Evolutionary conservation across 2,329 filamentous ascomycete species (phyloP).

Genomic region (Talaromyces islandicus): DNA sequence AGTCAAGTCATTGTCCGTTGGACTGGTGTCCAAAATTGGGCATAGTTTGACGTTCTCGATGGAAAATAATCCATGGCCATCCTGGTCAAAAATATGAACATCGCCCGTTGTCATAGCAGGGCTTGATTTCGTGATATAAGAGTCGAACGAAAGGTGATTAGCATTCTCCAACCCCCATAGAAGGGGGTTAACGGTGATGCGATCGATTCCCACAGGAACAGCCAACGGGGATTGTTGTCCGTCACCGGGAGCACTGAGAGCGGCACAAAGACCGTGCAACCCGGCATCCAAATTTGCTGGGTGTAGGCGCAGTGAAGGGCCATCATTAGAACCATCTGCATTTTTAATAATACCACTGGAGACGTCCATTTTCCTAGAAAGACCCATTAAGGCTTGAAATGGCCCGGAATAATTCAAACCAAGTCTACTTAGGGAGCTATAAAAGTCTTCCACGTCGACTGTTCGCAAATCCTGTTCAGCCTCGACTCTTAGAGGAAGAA

Average conservation of each 20-base stretch:
- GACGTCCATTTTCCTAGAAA: background rate
- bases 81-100: background rate
- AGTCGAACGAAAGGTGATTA: background rate
- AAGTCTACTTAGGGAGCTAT: constrained; percentile 16
- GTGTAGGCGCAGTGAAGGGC: background rate
- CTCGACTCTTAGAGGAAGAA: background rate
- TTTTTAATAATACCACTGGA: background rate
- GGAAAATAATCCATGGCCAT: background rate
- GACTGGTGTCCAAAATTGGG: background rate
- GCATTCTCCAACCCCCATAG: constrained; percentile 23
- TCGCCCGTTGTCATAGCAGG: background rate
- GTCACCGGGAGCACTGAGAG: constrained; percentile 14
- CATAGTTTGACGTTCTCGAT: background rate
- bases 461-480: constrained; percentile 3
- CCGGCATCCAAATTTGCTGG: constrained; percentile 4
- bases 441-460: constrained; percentile 19
- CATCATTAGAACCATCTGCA: background rate
- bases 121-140: background rate
- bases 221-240: constrained; percentile 10
- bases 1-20: background rate
- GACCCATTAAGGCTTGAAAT: constrained; percentile 12
- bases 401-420: constrained; percentile 23
- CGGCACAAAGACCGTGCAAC: constrained; percentile 11
- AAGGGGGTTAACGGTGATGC: constrained; percentile 11
- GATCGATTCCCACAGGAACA: constrained; percentile 12